Evolutionary conservation across 345 rosid species (phyloP).

Genomic region (Gynandropsis gynandra): DNA sequence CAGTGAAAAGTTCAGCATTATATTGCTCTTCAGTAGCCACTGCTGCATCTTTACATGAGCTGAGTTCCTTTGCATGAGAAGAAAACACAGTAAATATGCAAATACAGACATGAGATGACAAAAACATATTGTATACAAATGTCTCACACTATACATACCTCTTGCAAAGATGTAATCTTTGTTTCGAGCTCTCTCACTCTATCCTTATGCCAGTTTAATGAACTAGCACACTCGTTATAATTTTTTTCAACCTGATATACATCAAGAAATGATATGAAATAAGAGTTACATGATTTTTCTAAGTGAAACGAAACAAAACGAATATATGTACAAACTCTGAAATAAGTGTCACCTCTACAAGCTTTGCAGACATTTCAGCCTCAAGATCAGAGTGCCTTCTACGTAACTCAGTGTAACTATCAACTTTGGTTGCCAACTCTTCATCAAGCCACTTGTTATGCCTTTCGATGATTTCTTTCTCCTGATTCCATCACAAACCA

Average conservation of each 20-base stretch:
- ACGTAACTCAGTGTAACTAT: constrained; percentile 51
- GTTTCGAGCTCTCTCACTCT: constrained; percentile 65
- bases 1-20: constrained; percentile 74
- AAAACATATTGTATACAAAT: constrained; percentile 6
- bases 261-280: constrained; percentile 4
- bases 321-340: constrained; percentile 1
- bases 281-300: constrained; percentile 1
- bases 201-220: constrained; percentile 70
- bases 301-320: neutral
- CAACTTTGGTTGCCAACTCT: constrained; percentile 71
- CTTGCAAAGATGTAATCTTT: constrained; percentile 46
- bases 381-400: constrained; percentile 60
- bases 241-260: constrained; percentile 49
- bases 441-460: constrained; percentile 91
- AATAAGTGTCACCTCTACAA: constrained; percentile 50
- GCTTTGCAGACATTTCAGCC: constrained; percentile 73
- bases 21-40: constrained; percentile 61
- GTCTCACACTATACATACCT: constrained; percentile 35
- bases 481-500: constrained; percentile 41
- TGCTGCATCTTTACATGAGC: constrained; percentile 59
- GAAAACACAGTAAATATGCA: constrained; percentile 24
- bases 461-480: constrained; percentile 81
- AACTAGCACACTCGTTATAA: constrained; percentile 50
- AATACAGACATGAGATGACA: constrained; percentile 9
- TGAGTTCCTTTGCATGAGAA: constrained; percentile 46